These are phyloP conservation scores for Colletotrichum sansevieriae DNA, from an alignment of 2,329 filamentous ascomycete species.

Conservation along the genomic window DNA sequence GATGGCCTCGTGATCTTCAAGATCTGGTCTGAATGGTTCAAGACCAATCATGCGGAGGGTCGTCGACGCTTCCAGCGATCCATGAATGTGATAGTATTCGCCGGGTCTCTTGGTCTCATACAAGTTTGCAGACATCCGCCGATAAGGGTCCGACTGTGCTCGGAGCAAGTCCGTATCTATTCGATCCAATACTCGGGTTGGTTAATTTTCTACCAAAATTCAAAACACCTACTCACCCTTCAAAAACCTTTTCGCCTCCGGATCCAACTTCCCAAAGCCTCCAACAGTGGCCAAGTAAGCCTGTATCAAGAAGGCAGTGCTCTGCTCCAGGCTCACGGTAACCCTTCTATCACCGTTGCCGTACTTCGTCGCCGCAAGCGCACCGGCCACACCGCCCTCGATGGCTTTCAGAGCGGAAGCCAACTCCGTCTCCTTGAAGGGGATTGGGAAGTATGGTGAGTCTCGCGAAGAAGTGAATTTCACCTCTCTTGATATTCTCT, in stretches of 20 bases:
- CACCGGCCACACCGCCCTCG: constrained; percentile 52
- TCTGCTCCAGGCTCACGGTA: constrained; percentile 54
- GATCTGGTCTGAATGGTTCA: constrained; percentile 69
- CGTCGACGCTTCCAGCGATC: constrained; percentile 78
- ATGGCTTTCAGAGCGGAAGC: constrained; percentile 59
- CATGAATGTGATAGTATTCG: constrained; percentile 82
- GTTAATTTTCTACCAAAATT: not conserved
- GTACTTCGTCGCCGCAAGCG: constrained; percentile 48
- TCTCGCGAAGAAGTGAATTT: constrained; percentile 52
- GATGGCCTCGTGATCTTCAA: constrained; percentile 71
- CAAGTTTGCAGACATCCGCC: constrained; percentile 79
- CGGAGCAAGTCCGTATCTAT: constrained; percentile 78
- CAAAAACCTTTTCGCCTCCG: constrained; percentile 48
- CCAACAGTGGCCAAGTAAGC: constrained; percentile 54
- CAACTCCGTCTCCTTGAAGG: constrained; percentile 61
- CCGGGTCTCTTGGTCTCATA: constrained; percentile 75
- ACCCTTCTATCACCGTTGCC: constrained; percentile 43
- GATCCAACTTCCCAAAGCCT: constrained; percentile 54
- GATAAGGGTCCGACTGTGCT: constrained; percentile 79
- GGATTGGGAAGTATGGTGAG: constrained; percentile 60
- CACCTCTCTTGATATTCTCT: constrained; percentile 45
- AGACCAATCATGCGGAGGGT: constrained; percentile 79
- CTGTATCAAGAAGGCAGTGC: constrained; percentile 57
- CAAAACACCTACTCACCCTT: constrained; percentile 45
- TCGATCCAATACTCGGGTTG: constrained; percentile 11